Percentiles rank a stretch among this genome's conserved stretches.
These are phyloP conservation scores for Kickxella alabastrina DNA, from an alignment of 192 early-diverging fungal genomes.

Conservation along the genomic window DNA sequence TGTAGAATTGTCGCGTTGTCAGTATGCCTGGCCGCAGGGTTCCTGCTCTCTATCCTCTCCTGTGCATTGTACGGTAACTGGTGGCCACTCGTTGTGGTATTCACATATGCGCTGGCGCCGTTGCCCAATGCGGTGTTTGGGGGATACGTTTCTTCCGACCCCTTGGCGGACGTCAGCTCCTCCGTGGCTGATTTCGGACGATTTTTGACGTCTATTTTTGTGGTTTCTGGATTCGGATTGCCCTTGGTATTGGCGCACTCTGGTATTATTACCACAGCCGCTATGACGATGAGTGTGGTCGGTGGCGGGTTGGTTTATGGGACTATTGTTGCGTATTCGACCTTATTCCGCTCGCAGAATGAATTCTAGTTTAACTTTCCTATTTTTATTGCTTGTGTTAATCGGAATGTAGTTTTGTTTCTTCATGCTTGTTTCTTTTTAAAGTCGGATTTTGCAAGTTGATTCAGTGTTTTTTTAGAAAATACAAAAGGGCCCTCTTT, in stretches of 20 bases:
- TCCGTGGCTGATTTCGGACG: conserved; percentile 64
- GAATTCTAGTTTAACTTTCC: conserved; percentile 18
- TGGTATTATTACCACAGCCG: conserved; percentile 70
- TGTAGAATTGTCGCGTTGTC: conserved; percentile 76
- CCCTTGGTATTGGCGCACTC: conserved; percentile 81
- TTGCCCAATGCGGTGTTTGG: conserved; percentile 85
- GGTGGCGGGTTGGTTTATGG: conserved; percentile 93
- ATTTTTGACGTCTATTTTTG: conserved; percentile 88
- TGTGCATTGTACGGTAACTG: conserved; percentile 95
- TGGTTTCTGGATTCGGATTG: conserved; percentile 85
- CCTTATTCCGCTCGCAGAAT: conserved; percentile 37
- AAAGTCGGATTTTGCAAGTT: neutral
- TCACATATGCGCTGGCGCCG: conserved; percentile 89
- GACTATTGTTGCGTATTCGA: conserved; percentile 66
- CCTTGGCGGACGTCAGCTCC: conserved; percentile 63
- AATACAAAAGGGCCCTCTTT: too few species aligned
- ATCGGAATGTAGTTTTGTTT: too few species aligned
- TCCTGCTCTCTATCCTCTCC: conserved; percentile 90
- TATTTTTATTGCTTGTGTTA: conserved; percentile 5
- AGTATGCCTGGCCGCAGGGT: conserved; percentile 86
- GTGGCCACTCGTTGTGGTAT: conserved; percentile 92
- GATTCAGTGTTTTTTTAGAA: too few species aligned
- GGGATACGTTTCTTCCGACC: conserved; percentile 65
- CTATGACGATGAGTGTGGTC: conserved; percentile 85
- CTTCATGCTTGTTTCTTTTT: neutral